Evolutionary conservation across 768 basidiomycete genomes (phyloP).

Genomic region (Podaxis carcinomalis): DNA sequence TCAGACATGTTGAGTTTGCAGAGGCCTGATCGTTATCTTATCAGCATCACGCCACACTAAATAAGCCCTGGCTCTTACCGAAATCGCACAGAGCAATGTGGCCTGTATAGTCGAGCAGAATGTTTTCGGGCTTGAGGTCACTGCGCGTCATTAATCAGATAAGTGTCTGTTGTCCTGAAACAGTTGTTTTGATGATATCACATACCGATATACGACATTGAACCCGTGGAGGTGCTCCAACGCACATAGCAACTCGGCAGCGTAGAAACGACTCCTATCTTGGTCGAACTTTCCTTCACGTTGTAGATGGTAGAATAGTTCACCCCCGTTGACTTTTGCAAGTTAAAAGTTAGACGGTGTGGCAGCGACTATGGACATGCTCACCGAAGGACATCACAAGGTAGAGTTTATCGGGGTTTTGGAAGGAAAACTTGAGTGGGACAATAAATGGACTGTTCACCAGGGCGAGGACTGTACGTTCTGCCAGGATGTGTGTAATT

Average conservation of each 20-base stretch:
- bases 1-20: conserved; percentile 98
- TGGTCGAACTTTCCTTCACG: conserved; percentile 96
- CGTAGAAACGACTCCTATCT: conserved; percentile 91
- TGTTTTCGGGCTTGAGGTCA: conserved; percentile 98
- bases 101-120: conserved; percentile 93
- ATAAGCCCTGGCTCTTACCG: conserved; percentile 35
- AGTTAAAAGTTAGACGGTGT: background rate
- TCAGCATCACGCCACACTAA: background rate
- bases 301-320: conserved; percentile 96
- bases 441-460: conserved; percentile 99
- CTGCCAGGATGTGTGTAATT: conserved; percentile 96
- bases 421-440: conserved; percentile 98
- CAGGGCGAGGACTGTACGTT: conserved; percentile 92
- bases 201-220: conserved; percentile 95
- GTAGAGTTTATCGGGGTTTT: conserved; percentile 96
- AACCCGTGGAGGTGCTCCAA: conserved; percentile 95
- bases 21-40: conserved; percentile 41
- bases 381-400: conserved; percentile 93
- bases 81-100: conserved; percentile 99
- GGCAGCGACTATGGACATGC: conserved; percentile 17
- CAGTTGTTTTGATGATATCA: conserved; percentile 9
- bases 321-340: conserved; percentile 84
- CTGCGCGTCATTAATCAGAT: conserved; percentile 30
- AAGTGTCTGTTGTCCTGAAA: background rate
- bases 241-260: conserved; percentile 93